Evolutionary conservation across 176 grass and related monocot species (phyloP), one percentile per base, ranked within the genome.

Genomic region (Musa itinerans): DNA sequence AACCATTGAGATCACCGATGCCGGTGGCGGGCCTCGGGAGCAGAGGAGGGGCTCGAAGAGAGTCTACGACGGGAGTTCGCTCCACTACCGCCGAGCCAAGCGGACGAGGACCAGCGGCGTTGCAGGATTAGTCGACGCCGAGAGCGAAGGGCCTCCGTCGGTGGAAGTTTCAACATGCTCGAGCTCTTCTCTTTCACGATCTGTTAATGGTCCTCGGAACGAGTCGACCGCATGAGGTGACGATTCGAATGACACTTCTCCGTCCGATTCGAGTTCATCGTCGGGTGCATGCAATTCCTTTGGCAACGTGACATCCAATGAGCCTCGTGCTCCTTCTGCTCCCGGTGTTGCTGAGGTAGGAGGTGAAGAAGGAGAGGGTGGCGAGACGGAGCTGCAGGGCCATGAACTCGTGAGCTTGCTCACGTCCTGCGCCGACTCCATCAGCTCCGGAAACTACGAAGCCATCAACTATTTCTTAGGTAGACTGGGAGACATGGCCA

Each of bases 181-280:
- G 34, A 43, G 34, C 34, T 43, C 34, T 43, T 43, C 34, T 43
- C 4, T 43, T 4, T 43, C 6, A 43, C 3, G 4, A 43, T 43
- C 34, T 43, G 34, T 43, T 0, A 43, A 43, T 43, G 34, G 34
- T 5, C 34, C 4, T 43, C 34, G 23, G 23, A 22, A 65, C 50
- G 66, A 69, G 9, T 69, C 34, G 6, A 29, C 20, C 52, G n/a
- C 24, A 43, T 43, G 4, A 43, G 34, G 34, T 43, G 34, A 5
- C 34, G 34, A 43, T 43, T 43, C 34, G 34, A 43, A 43, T 0
- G 34, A 43, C 34, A 43, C 34, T 71, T 92, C 92, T 9, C 85
- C 83, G 64, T 88, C 89, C 6, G 66, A 89, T 73, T 96, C 89
- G 22, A 86, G 89, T 26, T 88, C 93, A 12, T 92, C 89, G 52